phyloP scores from a whole-genome alignment of 2,329 filamentous ascomycete genomes.

The Alternaria viburni region DNA sequence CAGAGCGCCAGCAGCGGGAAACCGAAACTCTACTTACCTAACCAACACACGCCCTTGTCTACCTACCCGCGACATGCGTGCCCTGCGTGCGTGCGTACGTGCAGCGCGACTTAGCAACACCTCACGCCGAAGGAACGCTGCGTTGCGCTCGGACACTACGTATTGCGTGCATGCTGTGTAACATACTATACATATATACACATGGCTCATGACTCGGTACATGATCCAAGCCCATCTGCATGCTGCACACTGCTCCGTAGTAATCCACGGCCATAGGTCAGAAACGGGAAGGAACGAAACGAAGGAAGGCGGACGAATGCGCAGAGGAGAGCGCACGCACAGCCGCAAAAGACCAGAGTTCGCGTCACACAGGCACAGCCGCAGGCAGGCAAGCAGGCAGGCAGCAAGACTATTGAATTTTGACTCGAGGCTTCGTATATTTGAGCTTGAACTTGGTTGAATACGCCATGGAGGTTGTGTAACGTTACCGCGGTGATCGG shows the following conservation, averaged over 20 bases:
- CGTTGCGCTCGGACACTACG: conserved; percentile 1
- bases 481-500: not conserved
- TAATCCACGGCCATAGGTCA: not conserved
- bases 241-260: conserved; percentile 6
- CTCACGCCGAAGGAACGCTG: not conserved
- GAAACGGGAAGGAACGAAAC: not conserved
- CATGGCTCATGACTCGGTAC: conserved; percentile 8
- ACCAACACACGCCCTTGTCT: not conserved
- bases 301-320: not conserved
- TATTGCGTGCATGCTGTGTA: conserved; percentile 14
- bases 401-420: not conserved
- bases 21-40: not conserved
- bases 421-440: not conserved
- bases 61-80: conserved; percentile 1
- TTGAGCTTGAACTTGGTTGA: not conserved
- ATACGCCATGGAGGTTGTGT: not conserved
- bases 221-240: not conserved
- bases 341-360: conserved; percentile 5
- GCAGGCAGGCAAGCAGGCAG: not conserved
- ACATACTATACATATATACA: conserved; percentile 4
- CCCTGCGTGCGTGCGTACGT: not conserved
- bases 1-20: not conserved
- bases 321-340: not conserved
- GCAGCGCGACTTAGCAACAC: not conserved
- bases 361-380: conserved; percentile 5